Percentiles rank a stretch among this genome's conserved stretches.
phyloP scores from a whole-genome alignment of 148 eudicot species.

The Cornus suecica region DNA sequence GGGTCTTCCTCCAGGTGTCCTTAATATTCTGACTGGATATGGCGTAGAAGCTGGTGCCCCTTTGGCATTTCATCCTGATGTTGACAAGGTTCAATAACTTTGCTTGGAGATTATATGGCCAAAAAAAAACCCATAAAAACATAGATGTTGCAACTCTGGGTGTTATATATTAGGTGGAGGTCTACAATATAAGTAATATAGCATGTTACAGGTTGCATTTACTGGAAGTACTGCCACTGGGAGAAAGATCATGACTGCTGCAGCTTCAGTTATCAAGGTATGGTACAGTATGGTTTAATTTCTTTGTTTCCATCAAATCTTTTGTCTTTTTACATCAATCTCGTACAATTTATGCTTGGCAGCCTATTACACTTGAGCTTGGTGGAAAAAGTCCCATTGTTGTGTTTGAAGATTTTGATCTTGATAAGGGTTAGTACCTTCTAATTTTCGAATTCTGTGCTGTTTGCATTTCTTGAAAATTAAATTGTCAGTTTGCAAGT shows the following conservation, averaged over 20 bases:
- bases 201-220: constrained; percentile 65
- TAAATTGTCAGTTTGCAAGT: background rate
- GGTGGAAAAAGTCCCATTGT: constrained; percentile 99
- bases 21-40: constrained; percentile 83
- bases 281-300: constrained; percentile 10
- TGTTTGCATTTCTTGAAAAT: background rate
- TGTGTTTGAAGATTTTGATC: constrained; percentile 93
- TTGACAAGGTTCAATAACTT: constrained; percentile 75
- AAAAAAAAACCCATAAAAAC: background rate
- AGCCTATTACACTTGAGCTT: constrained; percentile 97
- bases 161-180: background rate
- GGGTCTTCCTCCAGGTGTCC: constrained; percentile 86
- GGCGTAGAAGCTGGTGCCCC: constrained; percentile 97
- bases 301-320: background rate
- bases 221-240: constrained; percentile 97
- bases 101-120: constrained; percentile 1
- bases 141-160: background rate
- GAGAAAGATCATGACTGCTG: constrained; percentile 90
- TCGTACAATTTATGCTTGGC: constrained; percentile 27
- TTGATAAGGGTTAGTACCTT: constrained; percentile 75
- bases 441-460: background rate
- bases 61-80: constrained; percentile 87
- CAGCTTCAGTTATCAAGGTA: constrained; percentile 86
- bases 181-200: background rate
- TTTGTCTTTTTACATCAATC: background rate